phyloP scores from a whole-genome alignment of 1,139 yeast species.

The Pichia sp. region DNA sequence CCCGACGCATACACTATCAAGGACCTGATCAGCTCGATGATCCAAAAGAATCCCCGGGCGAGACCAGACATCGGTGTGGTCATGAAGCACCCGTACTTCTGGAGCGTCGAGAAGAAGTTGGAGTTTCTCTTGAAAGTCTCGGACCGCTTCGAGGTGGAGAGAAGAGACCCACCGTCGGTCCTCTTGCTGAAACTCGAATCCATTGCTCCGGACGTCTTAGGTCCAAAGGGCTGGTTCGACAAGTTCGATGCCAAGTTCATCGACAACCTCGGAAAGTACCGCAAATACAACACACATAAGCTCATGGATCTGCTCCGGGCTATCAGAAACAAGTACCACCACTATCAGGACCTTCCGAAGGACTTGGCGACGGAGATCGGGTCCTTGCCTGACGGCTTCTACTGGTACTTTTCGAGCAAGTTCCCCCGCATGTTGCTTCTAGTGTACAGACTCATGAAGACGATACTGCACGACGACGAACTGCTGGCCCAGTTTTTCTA shows the following conservation, averaged over 20 bases:
- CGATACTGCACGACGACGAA: constrained; percentile 16
- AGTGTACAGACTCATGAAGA: constrained; percentile 45
- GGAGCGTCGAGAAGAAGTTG: constrained; percentile 71
- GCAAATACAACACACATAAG: constrained; percentile 77
- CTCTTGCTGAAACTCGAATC: constrained; percentile 58
- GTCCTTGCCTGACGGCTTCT: constrained; percentile 80
- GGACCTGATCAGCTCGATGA: constrained; percentile 71
- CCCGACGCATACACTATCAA: constrained; percentile 58
- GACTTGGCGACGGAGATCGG: constrained; percentile 59
- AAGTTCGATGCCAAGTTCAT: constrained; percentile 66
- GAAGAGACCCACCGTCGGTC: constrained; percentile 79
- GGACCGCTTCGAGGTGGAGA: constrained; percentile 85
- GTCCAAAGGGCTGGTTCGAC: constrained; percentile 72
- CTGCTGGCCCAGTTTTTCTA: constrained; percentile 17
- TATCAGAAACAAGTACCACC: constrained; percentile 86
- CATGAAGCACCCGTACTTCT: constrained; percentile 81
- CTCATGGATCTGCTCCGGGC: constrained; percentile 86
- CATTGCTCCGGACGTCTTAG: constrained; percentile 49
- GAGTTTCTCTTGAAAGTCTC: constrained; percentile 83
- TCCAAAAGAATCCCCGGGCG: constrained; percentile 56
- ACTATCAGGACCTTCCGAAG: constrained; percentile 81
- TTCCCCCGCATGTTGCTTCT: constrained; percentile 80
- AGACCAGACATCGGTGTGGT: constrained; percentile 72
- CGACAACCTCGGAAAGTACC: constrained; percentile 81
- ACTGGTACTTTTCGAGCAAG: constrained; percentile 62